Evolutionary conservation across 2,329 filamentous ascomycete species (phyloP).

Genomic region (Zasmidium angulare): DNA sequence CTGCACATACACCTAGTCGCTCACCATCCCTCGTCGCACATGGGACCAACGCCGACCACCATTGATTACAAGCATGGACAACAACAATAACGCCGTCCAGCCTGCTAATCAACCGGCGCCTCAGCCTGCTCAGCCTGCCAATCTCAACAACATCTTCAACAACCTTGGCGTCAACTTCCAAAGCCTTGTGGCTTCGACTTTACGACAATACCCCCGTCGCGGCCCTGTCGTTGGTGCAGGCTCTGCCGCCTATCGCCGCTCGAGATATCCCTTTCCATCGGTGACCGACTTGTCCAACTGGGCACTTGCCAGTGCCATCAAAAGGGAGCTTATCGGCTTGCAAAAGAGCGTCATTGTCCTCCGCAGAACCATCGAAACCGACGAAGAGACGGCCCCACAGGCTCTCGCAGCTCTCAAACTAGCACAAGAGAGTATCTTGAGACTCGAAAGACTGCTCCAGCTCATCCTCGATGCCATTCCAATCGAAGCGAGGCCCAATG

Average conservation of each 20-base stretch:
- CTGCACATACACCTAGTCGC: background rate
- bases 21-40: background rate
- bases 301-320: background rate
- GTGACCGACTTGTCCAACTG: background rate
- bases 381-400: background rate
- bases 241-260: background rate
- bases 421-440: background rate
- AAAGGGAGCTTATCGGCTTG: background rate
- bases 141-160: background rate
- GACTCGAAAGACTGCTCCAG: background rate
- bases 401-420: background rate
- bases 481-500: conserved; percentile 5
- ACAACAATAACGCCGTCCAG: background rate
- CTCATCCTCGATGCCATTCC: background rate
- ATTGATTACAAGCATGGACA: background rate
- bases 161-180: background rate
- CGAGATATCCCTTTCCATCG: background rate
- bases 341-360: background rate
- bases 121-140: background rate
- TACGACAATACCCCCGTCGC: background rate
- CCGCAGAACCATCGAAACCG: background rate
- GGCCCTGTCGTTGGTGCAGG: background rate
- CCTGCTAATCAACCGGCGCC: background rate
- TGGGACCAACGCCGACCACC: background rate
- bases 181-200: background rate